Evolutionary conservation across 164 flowering plant genomes (phyloP).

Genomic region (Warburgia ugandensis): DNA sequence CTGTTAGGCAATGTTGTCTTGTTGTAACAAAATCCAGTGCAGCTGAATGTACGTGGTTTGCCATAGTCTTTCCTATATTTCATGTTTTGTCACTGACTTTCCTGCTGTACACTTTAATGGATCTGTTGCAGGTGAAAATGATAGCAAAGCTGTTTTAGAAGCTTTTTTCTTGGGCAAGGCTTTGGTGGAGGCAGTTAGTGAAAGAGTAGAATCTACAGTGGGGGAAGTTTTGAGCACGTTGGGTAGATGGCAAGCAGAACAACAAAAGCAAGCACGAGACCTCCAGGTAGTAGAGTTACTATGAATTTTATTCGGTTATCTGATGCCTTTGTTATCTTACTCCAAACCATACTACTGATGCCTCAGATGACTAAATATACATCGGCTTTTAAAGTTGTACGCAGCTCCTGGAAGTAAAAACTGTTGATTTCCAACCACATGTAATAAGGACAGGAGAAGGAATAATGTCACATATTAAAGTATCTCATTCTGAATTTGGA

Average conservation of each 20-base stretch:
- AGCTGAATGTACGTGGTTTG: no score
- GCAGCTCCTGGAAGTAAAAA: no score
- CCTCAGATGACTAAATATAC: background rate
- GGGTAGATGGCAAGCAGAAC: constrained; percentile 85
- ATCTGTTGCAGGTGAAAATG: constrained; percentile 49
- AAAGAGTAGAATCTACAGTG: constrained; percentile 69
- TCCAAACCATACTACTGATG: background rate
- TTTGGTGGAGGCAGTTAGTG: constrained; percentile 72
- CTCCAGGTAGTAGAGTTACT: constrained; percentile 49
- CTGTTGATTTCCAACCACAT: no score
- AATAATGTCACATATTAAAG: no score
- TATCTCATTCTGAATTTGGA: no score
- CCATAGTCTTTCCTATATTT: no score
- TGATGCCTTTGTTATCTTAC: background rate
- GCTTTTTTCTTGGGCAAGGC: constrained; percentile 95
- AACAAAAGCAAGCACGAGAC: constrained; percentile 71
- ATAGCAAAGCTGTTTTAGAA: constrained; percentile 56
- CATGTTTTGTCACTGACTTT: no score
- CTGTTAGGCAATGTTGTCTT: no score
- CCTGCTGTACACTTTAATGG: background rate
- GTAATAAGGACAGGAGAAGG: no score
- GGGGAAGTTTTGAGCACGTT: constrained; percentile 75
- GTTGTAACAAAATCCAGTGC: no score
- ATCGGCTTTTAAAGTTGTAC: no score
- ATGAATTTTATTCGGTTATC: background rate